These are phyloP conservation scores for Syzygium aromaticum DNA, from an alignment of 345 rosid species.

Conservation along the genomic window DNA sequence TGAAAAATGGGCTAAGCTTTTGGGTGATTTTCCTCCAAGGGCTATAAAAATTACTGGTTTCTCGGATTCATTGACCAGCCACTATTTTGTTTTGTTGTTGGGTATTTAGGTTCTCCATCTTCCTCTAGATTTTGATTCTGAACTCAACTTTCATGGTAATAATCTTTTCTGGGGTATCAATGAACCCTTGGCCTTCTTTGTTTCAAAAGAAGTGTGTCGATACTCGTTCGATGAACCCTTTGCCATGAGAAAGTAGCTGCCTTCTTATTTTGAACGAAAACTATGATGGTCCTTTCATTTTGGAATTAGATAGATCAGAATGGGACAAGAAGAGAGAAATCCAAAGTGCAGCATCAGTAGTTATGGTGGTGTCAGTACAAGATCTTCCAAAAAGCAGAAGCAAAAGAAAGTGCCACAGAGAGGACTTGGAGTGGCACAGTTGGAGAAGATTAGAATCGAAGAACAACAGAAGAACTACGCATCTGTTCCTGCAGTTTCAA, in stretches of 20 bases:
- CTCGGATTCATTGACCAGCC: background rate
- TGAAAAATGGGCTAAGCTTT: background rate
- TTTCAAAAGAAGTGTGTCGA: background rate
- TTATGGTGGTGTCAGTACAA: background rate
- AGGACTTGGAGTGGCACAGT: constrained; percentile 30
- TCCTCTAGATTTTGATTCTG: background rate
- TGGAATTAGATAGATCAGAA: background rate
- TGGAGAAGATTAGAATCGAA: constrained; percentile 18
- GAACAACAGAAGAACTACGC: constrained; percentile 6
- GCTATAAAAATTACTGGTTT: background rate
- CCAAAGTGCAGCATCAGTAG: background rate
- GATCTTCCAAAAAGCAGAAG: constrained; percentile 15
- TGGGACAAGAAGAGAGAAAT: background rate
- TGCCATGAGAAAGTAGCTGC: background rate
- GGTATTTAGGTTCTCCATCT: background rate
- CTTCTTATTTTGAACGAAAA: background rate
- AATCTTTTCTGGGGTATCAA: background rate
- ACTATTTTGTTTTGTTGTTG: background rate
- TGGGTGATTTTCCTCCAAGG: background rate
- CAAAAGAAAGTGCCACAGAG: constrained; percentile 17
- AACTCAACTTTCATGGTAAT: background rate
- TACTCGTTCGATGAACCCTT: background rate
- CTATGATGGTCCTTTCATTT: background rate
- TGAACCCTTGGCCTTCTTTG: background rate
- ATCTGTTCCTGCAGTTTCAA: background rate